phyloP scores from a whole-genome alignment of 352 stramenopile genomes.

The Phytophthora sp. region DNA sequence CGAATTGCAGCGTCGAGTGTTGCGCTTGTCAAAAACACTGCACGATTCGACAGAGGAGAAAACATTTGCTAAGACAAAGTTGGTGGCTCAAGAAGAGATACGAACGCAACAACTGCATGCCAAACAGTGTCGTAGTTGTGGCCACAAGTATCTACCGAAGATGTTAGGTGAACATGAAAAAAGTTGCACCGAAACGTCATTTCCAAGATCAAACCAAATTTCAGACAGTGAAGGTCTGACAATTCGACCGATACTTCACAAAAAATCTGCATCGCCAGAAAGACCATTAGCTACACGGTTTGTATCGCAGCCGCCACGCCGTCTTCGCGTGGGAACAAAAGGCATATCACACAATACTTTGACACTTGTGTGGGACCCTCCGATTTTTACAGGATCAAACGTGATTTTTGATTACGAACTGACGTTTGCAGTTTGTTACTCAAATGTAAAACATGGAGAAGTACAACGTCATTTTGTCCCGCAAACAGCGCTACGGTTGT shows the following conservation, averaged over 20 bases:
- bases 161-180: slow-evolving; percentile 35
- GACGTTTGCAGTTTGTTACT: slow-evolving; percentile 35
- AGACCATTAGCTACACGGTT: slow-evolving; percentile 33
- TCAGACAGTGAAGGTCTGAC: slow-evolving; percentile 13
- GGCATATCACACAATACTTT: slow-evolving; percentile 50
- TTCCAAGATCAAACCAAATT: slow-evolving; percentile 29
- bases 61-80: slow-evolving; percentile 49
- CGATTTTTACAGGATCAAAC: slow-evolving; percentile 75
- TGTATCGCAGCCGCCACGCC: slow-evolving; percentile 68
- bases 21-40: slow-evolving; percentile 48
- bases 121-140: slow-evolving; percentile 39
- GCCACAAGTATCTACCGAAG: slow-evolving; percentile 41
- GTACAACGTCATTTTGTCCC: slow-evolving; percentile 29
- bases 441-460: slow-evolving; percentile 17
- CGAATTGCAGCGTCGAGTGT: slow-evolving; percentile 52
- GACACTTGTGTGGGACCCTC: slow-evolving; percentile 59
- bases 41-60: slow-evolving; percentile 46
- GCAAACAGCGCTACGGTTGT: slow-evolving; percentile 32
- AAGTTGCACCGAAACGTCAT: slow-evolving; percentile 3
- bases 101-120: slow-evolving; percentile 33
- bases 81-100: slow-evolving; percentile 44
- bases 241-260: background rate
- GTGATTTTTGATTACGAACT: slow-evolving; percentile 76
- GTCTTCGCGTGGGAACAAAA: slow-evolving; percentile 45
- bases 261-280: background rate